A percentile compares a stretch with the other conserved stretches of the same genome.
Evolutionary conservation across 345 rosid genomes (phyloP).

Genomic region (Lumnitzera racemosa): DNA sequence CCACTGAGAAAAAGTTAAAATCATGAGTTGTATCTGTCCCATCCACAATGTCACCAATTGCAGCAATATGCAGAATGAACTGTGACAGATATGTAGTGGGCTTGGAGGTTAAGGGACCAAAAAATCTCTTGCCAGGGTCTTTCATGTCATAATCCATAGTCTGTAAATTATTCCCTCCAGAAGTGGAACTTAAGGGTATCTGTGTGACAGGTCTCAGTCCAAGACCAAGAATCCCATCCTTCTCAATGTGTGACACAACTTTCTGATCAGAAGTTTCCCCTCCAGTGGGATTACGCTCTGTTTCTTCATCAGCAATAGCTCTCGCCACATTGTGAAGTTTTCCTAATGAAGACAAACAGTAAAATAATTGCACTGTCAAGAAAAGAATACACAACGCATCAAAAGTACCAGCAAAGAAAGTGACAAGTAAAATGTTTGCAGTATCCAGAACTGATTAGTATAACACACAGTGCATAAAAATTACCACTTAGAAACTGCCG

Average conservation of each 20-base stretch:
- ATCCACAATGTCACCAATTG: conserved; percentile 96
- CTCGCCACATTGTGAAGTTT: conserved; percentile 95
- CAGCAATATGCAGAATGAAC: conserved; percentile 91
- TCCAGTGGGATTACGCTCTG: conserved; percentile 43
- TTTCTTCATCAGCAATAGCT: conserved; percentile 89
- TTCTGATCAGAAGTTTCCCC: conserved; percentile 39
- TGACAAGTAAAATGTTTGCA: too few species aligned
- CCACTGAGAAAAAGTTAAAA: conserved; percentile 92
- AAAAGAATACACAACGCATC: not conserved
- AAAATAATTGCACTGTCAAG: conserved; percentile 9
- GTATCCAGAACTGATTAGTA: not conserved
- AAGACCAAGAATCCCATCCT: conserved; percentile 83
- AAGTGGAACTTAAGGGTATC: conserved; percentile 31
- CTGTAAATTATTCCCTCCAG: conserved; percentile 38
- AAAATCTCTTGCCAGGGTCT: conserved; percentile 69
- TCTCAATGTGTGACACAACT: conserved; percentile 34
- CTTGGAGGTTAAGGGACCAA: conserved; percentile 75
- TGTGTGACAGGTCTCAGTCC: conserved; percentile 62
- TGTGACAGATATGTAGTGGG: conserved; percentile 81
- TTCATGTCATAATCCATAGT: conserved; percentile 50
- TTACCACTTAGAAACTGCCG: conserved; percentile 95
- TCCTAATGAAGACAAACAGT: conserved; percentile 38
- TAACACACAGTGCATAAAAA: conserved; percentile 10
- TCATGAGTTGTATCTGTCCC: conserved; percentile 99
- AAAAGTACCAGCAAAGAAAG: too few species aligned